Conservation (phyloP, 2,329 filamentous ascomycete genomes). For the Colletotrichum nymphaeae region DNA sequence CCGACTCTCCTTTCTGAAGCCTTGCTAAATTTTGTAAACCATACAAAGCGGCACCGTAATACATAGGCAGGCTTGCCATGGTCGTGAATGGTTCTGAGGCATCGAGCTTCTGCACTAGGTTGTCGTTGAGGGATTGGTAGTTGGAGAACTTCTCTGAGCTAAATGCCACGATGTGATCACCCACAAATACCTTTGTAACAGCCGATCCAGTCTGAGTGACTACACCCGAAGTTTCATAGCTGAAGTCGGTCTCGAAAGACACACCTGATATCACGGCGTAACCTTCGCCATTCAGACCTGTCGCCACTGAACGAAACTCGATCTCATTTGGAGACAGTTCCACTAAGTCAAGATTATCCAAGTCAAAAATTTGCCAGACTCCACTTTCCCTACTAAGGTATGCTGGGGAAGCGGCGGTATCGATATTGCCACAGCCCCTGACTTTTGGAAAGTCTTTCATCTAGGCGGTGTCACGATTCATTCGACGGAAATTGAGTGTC, state of each 20-base stretch:
- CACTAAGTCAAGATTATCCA: not conserved
- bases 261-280: conserved; percentile 39
- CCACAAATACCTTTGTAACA: conserved; percentile 34
- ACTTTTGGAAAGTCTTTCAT: conserved; percentile 48
- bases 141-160: conserved; percentile 35
- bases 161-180: conserved; percentile 42
- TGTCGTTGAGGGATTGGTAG: conserved; percentile 34
- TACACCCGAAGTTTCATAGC: conserved; percentile 40
- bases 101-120: conserved; percentile 37
- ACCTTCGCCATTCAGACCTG: conserved; percentile 39
- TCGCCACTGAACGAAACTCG: conserved; percentile 37
- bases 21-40: conserved; percentile 39
- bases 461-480: conserved; percentile 42
- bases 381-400: conserved; percentile 40
- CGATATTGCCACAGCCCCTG: conserved; percentile 44
- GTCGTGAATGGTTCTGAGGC: conserved; percentile 28
- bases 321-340: conserved; percentile 26
- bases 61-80: conserved; percentile 27
- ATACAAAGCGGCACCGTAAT: conserved; percentile 39
- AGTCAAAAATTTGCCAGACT: conserved; percentile 36
- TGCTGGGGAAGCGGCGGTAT: conserved; percentile 48
- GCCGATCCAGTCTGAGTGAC: conserved; percentile 37
- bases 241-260: conserved; percentile 35
- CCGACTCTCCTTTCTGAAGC: conserved; percentile 35
- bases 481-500: conserved; percentile 35